Percentiles rank a stretch among this genome's conserved stretches.
phyloP scores from a whole-genome alignment of 176 grass and related monocot genomes.

The Elaeis guineensis region DNA sequence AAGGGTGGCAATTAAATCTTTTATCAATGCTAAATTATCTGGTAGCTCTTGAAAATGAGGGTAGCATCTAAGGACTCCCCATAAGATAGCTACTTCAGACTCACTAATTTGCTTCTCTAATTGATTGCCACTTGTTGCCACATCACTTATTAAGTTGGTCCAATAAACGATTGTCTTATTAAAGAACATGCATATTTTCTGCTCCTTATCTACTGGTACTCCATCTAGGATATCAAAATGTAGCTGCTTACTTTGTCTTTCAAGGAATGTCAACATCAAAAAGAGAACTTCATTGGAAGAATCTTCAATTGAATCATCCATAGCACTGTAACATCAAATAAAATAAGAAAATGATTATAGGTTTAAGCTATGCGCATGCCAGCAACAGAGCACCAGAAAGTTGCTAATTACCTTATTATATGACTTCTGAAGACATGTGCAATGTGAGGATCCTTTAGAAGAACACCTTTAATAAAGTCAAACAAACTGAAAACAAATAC shows the following conservation, averaged over 20 bases:
- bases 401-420: slow-evolving; percentile 57
- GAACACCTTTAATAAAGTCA: slow-evolving; percentile 53
- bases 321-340: slow-evolving; percentile 34
- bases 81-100: slow-evolving; percentile 61
- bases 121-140: slow-evolving; percentile 10
- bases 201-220: slow-evolving; percentile 30
- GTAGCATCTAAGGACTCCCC: slow-evolving; percentile 67
- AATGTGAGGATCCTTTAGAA: slow-evolving; percentile 41
- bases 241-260: slow-evolving; percentile 29
- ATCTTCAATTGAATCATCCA: slow-evolving; percentile 58
- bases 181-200: slow-evolving; percentile 47
- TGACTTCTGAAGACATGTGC: slow-evolving; percentile 40
- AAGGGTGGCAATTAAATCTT: slow-evolving; percentile 53
- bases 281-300: slow-evolving; percentile 56
- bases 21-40: slow-evolving; percentile 37
- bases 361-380: not conserved
- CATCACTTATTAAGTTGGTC: slow-evolving; percentile 38
- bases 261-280: slow-evolving; percentile 61
- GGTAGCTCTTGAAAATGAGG: slow-evolving; percentile 37
- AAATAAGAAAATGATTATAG: not conserved
- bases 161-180: slow-evolving; percentile 44
- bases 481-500: slow-evolving; percentile 29
- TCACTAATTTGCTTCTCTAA: slow-evolving; percentile 35
- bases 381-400: slow-evolving; percentile 12
- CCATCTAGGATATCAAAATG: slow-evolving; percentile 28